phyloP scores from a whole-genome alignment of 2,329 filamentous ascomycete species.

The Elsinoe australis region DNA sequence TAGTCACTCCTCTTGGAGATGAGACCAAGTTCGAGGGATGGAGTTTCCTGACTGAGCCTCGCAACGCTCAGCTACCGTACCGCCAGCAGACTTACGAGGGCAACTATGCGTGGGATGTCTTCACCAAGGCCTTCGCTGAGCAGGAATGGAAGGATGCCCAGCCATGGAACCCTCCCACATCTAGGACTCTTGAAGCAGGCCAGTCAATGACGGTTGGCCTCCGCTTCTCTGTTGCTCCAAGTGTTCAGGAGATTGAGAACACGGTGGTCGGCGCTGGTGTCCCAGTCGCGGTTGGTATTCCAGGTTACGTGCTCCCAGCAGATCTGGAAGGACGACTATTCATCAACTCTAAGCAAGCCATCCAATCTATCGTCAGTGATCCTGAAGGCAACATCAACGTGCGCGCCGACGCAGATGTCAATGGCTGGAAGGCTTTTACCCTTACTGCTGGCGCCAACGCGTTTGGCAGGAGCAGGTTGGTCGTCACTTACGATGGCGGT shows the following conservation, averaged over 20 bases:
- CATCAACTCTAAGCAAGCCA: constrained; percentile 36
- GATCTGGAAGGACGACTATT: constrained; percentile 43
- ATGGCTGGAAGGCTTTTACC: constrained; percentile 31
- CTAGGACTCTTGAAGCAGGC: constrained; percentile 39
- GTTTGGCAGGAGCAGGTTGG: constrained; percentile 46
- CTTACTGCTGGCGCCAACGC: constrained; percentile 38
- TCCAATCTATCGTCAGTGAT: constrained; percentile 36
- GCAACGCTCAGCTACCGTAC: constrained; percentile 35
- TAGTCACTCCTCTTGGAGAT: constrained; percentile 47
- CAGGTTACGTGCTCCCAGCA: constrained; percentile 47
- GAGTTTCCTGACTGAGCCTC: constrained; percentile 44
- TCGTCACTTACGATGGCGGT: constrained; percentile 42
- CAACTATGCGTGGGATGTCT: constrained; percentile 53
- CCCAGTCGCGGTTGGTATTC: constrained; percentile 47
- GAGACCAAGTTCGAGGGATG: constrained; percentile 49
- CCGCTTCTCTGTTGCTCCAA: constrained; percentile 42
- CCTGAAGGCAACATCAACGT: constrained; percentile 36
- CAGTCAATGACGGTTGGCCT: constrained; percentile 44
- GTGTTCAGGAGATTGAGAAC: constrained; percentile 43
- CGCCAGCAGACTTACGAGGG: constrained; percentile 52
- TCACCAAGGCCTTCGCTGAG: constrained; percentile 48
- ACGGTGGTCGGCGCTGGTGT: constrained; percentile 38
- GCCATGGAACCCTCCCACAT: constrained; percentile 52
- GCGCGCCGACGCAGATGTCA: constrained; percentile 25
- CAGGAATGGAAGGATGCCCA: constrained; percentile 45